Conservation (phyloP, 2,329 filamentous ascomycete genomes). For the Rhytidhysteron rufulum region DNA sequence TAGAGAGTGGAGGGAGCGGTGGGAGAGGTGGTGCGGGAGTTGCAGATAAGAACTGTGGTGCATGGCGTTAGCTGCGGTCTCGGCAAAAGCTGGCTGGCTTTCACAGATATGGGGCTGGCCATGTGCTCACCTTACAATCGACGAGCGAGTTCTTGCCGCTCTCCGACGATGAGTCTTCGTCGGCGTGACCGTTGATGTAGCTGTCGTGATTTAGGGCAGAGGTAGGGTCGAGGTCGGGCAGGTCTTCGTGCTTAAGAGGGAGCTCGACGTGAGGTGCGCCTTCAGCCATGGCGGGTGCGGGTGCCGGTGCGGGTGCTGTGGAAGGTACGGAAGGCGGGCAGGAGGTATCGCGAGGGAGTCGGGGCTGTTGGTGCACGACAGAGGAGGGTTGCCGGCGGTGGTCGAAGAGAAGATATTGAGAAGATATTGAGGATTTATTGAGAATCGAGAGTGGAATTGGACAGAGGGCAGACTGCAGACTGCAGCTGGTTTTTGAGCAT, state of each 20-base stretch:
- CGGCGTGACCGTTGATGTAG: constrained; percentile 3
- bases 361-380: too few relatives aligned
- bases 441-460: too few relatives aligned
- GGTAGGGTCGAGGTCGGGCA: constrained; percentile 24
- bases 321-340: too few relatives aligned
- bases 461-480: too few relatives aligned
- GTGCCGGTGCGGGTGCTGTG: background rate
- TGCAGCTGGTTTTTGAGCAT: too few relatives aligned
- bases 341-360: too few relatives aligned
- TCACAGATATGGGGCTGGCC: too few relatives aligned
- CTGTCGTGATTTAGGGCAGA: constrained; percentile 15
- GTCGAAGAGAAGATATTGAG: too few relatives aligned
- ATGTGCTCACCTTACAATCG: constrained; percentile 46
- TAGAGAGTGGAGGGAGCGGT: constrained; percentile 18
- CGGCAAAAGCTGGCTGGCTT: constrained; percentile 24
- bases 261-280: constrained; percentile 26
- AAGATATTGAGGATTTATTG: too few relatives aligned
- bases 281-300: constrained; percentile 22
- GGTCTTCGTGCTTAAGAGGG: constrained; percentile 17
- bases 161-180: constrained; percentile 16
- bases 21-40: constrained; percentile 25
- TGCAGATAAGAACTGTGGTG: constrained; percentile 35
- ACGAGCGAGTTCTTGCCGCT: constrained; percentile 35
- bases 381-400: too few relatives aligned
- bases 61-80: constrained; percentile 33